Base-by-base conservation (phyloP, 1,284 basidiomycete species). In the Phaffia rhodozyma region DNA sequence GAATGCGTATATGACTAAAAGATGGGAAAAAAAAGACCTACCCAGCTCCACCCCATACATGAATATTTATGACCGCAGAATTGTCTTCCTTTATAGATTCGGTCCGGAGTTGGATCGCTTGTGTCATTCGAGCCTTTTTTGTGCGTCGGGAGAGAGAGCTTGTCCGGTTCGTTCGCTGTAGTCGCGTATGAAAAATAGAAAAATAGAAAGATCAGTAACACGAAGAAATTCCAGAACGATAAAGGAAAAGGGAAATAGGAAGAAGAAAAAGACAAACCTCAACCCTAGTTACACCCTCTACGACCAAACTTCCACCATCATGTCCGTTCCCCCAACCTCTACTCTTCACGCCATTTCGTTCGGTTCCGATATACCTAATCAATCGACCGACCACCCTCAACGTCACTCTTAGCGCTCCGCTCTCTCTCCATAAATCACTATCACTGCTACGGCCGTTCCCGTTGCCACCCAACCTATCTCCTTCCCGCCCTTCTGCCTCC, bases 251-350 rank as follows among this genome's bases (percentile, higher is more conserved):
- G 16, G 38, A 43, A 43, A 20, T 27, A 3, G 27, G 27, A 13
- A 60, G 38, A 2, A 11, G 18, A 29, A 5, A 50, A 7, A 53
- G 16, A 73, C 77, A 69, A 62, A 78, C 78, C 63, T 71, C 70
- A n/a, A 77, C 67, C 2, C 79, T 69, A 61, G 77, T 73, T 3
- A 81, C 78, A 5, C 69, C 70, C 66, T 82, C 79, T 11, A 82
- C 76, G 5, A 79, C 76, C 29, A 82, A 73, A 67, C 78, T 79
- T 6, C 77, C 75, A 2, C 81, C 81, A 67, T 82, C 80, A 71
- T 82, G 81, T 32, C 78, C 78, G 67, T 81, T 82, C 16, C 81
- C 81, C 81, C 81, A 82, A 11, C 73, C 75, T 27, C 80, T 70
- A 48, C 78, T 79, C 60, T 71, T 70, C 29, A 82, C 68, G 0